Evolutionary conservation across 768 basidiomycete genomes (phyloP).

Genomic region (Amanita jacksonii): DNA sequence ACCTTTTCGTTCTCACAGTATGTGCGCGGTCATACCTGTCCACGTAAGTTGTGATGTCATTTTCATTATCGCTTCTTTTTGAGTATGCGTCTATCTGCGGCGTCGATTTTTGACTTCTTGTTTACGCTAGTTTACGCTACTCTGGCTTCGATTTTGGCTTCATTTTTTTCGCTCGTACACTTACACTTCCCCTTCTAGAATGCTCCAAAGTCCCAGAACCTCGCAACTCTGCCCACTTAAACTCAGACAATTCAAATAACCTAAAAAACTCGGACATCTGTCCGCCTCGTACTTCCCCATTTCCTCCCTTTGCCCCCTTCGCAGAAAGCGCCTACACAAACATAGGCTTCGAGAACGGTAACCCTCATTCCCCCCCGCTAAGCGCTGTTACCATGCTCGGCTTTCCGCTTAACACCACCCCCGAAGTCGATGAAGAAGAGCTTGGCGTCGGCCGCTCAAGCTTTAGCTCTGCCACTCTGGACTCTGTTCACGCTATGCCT

Average conservation of each 20-base stretch:
- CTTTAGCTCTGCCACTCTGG: slow-evolving; percentile 3
- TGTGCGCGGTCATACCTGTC: background rate
- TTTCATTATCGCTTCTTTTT: slow-evolving; percentile 1
- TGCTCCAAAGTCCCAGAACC: background rate
- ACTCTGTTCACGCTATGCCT: background rate
- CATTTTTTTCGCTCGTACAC: too few relatives aligned
- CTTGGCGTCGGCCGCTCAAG: slow-evolving; percentile 2
- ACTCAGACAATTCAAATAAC: too few relatives aligned
- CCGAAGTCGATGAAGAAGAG: too few relatives aligned
- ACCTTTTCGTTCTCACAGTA: slow-evolving; percentile 3
- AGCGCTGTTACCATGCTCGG: background rate
- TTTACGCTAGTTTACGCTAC: too few relatives aligned
- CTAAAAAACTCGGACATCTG: too few relatives aligned
- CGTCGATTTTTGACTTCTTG: too few relatives aligned
- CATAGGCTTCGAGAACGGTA: background rate
- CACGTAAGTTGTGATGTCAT: too few relatives aligned
- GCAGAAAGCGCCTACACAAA: slow-evolving; percentile 4
- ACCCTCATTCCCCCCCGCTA: background rate
- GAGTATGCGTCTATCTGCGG: too few relatives aligned
- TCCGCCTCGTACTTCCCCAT: too few relatives aligned
- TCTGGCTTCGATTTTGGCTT: too few relatives aligned
- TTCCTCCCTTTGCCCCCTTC: too few relatives aligned
- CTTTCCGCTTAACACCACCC: background rate
- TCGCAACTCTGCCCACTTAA: background rate
- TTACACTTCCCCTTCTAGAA: slow-evolving; percentile 2